phyloP scores from a whole-genome alignment of 257 asterid genomes.

The Solanum sejunctum region DNA sequence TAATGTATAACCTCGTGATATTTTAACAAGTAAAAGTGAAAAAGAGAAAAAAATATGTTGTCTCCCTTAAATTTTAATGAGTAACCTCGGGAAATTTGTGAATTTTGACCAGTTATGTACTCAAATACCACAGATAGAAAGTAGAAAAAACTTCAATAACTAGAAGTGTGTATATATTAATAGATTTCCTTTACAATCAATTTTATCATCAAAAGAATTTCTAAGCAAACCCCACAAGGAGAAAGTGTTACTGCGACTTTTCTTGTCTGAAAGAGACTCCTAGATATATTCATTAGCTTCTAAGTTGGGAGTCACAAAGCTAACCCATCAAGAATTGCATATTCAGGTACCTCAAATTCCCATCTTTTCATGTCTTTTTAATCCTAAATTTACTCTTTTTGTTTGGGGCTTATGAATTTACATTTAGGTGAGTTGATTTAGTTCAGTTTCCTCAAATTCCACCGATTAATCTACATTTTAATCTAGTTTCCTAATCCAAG shows the following conservation, averaged over 20 bases:
- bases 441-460: not conserved
- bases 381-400: not conserved
- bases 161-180: not conserved
- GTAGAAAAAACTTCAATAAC: not conserved
- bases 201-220: not conserved
- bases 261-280: not conserved
- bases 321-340: not conserved
- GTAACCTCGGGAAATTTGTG: no score
- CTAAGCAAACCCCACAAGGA: not conserved
- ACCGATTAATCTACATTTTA: not conserved
- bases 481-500: not conserved
- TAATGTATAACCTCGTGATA: no score
- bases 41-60: no score
- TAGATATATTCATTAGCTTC: not conserved
- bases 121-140: no score
- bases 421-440: not conserved
- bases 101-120: no score
- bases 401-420: not conserved
- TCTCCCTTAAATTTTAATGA: no score
- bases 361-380: not conserved
- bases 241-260: not conserved
- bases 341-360: not conserved
- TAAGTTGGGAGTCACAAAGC: not conserved
- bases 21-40: no score
- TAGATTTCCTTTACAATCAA: not conserved